These are phyloP conservation scores for Chaetothyriales sp. DNA, from an alignment of 2,329 filamentous ascomycete genomes.

Conservation along the genomic window DNA sequence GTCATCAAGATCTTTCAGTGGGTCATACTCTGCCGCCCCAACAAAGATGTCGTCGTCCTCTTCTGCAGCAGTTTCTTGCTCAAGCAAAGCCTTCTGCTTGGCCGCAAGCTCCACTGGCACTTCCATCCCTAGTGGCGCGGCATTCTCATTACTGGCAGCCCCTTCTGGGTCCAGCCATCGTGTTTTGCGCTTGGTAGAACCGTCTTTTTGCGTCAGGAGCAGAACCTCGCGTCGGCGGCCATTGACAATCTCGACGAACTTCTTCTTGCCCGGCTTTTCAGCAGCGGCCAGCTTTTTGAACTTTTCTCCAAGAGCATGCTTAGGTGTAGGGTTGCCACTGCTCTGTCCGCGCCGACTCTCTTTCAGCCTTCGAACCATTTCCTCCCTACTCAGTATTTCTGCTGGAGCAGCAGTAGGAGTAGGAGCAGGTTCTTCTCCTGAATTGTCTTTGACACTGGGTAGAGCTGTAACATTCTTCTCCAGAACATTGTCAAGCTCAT, in stretches of 20 bases:
- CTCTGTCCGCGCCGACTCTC: constrained; percentile 28
- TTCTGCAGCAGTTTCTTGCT: constrained; percentile 23
- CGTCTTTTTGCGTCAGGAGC: constrained; percentile 43
- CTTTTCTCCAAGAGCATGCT: constrained; percentile 37
- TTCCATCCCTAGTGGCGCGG: constrained; percentile 34
- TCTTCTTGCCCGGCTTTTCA: constrained; percentile 22
- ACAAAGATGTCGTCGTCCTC: constrained; percentile 49
- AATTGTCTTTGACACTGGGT: constrained; percentile 2
- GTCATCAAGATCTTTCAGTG: constrained; percentile 36
- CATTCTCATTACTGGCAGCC: constrained; percentile 17
- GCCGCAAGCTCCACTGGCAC: constrained; percentile 30
- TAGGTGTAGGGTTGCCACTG: constrained; percentile 29
- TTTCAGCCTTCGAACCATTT: constrained; percentile 45
- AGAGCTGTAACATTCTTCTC: constrained; percentile 21
- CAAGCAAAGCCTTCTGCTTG: constrained; percentile 19
- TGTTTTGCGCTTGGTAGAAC: constrained; percentile 46
- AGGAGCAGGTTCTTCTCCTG: constrained; percentile 11
- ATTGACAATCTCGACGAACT: constrained; percentile 38
- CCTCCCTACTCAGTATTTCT: constrained; percentile 37
- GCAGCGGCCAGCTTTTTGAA: constrained; percentile 39
- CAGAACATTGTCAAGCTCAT: constrained; percentile 36
- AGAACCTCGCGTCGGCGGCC: constrained; percentile 42
- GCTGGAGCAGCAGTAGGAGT: constrained; percentile 18
- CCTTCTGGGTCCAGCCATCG: constrained; percentile 33
- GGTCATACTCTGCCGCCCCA: constrained; percentile 45